Percentiles rank a stretch among this genome's conserved stretches.
Evolutionary conservation across 2,329 filamentous ascomycete genomes (phyloP).

Genomic region (Paraphoma sp.): DNA sequence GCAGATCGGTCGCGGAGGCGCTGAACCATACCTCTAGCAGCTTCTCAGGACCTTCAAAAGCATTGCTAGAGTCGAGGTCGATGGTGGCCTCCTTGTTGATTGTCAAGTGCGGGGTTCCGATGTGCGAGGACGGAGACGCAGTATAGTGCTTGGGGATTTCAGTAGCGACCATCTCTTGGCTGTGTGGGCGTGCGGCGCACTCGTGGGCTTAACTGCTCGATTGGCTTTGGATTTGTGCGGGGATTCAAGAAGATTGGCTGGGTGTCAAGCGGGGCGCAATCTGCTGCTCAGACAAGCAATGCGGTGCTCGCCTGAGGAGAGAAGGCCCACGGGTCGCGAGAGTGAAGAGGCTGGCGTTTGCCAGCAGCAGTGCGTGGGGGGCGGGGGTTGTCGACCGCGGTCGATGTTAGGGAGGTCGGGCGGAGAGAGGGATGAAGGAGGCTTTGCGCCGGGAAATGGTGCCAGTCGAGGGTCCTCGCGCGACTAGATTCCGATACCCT

Average conservation of each 20-base stretch:
- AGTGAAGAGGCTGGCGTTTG: slow-evolving; percentile 77
- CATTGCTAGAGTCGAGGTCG: slow-evolving; percentile 92
- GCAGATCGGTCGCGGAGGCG: slow-evolving; percentile 75
- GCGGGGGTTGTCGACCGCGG: slow-evolving; percentile 65
- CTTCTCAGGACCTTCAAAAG: slow-evolving; percentile 98
- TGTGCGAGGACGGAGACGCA: slow-evolving; percentile 76
- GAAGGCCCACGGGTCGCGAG: slow-evolving; percentile 82
- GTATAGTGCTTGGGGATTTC: slow-evolving; percentile 82
- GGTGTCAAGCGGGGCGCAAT: slow-evolving; percentile 79
- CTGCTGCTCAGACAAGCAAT: slow-evolving; percentile 97
- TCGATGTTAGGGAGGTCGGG: slow-evolving; percentile 89
- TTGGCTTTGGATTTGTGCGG: slow-evolving; percentile 13
- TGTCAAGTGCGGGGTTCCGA: slow-evolving; percentile 86
- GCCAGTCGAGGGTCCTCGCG: slow-evolving; percentile 69
- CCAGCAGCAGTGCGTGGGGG: slow-evolving; percentile 71
- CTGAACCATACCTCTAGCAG: slow-evolving; percentile 98
- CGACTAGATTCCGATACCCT: slow-evolving; percentile 84
- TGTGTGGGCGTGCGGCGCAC: slow-evolving; percentile 31
- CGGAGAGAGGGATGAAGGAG: slow-evolving; percentile 81
- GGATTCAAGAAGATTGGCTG: slow-evolving; percentile 23
- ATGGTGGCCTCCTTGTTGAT: slow-evolving; percentile 96
- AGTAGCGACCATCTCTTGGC: slow-evolving; percentile 80
- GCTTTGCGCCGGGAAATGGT: slow-evolving; percentile 88
- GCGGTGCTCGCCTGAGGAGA: slow-evolving; percentile 92
- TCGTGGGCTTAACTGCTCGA: slow-evolving; percentile 8